phyloP scores from a whole-genome alignment of 257 asterid genomes.

The Solanum lycopersicoides region DNA sequence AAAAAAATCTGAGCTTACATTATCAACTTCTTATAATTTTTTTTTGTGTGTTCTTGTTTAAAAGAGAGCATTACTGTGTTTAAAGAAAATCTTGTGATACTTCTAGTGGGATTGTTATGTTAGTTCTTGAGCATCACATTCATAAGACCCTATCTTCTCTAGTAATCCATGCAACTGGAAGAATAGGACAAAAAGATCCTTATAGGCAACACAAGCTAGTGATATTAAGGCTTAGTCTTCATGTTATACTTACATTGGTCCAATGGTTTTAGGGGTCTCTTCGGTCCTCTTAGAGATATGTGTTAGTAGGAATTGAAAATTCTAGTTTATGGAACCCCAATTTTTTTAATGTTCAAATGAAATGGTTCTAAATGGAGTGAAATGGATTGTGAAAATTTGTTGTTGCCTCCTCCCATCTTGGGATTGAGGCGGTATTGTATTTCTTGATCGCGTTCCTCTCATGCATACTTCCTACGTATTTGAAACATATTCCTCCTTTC shows the following conservation, averaged over 20 bases:
- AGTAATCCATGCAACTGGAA: not conserved
- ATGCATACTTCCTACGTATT: not conserved
- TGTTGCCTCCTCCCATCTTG: not conserved
- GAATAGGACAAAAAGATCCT: not conserved
- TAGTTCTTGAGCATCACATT: not conserved
- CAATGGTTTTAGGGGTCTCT: not conserved
- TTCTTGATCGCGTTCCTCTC: not conserved
- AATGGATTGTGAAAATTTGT: not conserved
- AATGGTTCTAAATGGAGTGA: not conserved
- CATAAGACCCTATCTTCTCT: not conserved
- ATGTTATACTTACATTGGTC: not conserved
- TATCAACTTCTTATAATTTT: not conserved
- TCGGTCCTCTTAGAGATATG: not conserved
- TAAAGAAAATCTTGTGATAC: not conserved
- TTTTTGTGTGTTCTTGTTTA: not conserved
- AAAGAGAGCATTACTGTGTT: not conserved
- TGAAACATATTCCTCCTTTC: not conserved
- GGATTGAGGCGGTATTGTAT: not conserved
- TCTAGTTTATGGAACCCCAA: not conserved
- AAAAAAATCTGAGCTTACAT: not conserved
- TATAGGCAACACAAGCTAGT: not conserved
- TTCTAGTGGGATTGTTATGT: not conserved
- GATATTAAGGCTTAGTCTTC: not conserved
- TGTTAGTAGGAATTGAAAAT: not conserved
- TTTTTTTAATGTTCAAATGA: not conserved